These are phyloP conservation scores for Diaporthe destruens DNA, from an alignment of 2,329 filamentous ascomycete genomes.

Conservation along the genomic window DNA sequence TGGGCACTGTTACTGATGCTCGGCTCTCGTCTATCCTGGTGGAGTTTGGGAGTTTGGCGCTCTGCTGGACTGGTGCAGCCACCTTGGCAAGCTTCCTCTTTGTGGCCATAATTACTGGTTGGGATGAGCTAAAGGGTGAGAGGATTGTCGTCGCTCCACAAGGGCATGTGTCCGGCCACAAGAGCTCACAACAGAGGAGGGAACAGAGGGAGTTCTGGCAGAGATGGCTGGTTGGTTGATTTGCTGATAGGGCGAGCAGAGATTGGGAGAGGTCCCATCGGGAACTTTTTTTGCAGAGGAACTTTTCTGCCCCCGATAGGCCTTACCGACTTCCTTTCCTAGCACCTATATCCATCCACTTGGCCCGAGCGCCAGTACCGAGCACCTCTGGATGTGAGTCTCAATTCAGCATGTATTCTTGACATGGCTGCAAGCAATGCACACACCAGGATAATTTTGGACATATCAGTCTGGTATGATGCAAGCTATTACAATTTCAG, in stretches of 20 bases:
- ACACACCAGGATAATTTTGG: background rate
- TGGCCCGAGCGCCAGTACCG: constrained; percentile 11
- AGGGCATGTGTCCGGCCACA: background rate
- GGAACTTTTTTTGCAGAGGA: constrained; percentile 40
- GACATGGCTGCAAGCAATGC: background rate
- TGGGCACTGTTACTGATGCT: constrained; percentile 61
- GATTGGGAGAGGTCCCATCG: constrained; percentile 19
- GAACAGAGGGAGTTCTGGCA: background rate
- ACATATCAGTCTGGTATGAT: background rate
- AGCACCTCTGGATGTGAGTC: background rate
- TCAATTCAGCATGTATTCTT: background rate
- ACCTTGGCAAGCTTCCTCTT: constrained; percentile 73
- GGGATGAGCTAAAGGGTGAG: background rate
- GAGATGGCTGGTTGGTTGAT: constrained; percentile 2
- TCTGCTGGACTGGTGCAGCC: constrained; percentile 67
- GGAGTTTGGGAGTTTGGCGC: constrained; percentile 64
- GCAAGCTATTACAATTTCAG: background rate
- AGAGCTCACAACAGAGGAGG: background rate
- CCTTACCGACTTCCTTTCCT: constrained; percentile 34
- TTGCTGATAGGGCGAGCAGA: constrained; percentile 25
- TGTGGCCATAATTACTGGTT: constrained; percentile 62
- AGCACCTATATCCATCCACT: background rate
- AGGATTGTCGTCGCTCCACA: background rate
- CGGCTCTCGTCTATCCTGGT: constrained; percentile 69
- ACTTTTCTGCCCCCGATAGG: constrained; percentile 43